These are phyloP conservation scores for Botrytis elliptica DNA, from an alignment of 2,329 filamentous ascomycete species.

Conservation along the genomic window DNA sequence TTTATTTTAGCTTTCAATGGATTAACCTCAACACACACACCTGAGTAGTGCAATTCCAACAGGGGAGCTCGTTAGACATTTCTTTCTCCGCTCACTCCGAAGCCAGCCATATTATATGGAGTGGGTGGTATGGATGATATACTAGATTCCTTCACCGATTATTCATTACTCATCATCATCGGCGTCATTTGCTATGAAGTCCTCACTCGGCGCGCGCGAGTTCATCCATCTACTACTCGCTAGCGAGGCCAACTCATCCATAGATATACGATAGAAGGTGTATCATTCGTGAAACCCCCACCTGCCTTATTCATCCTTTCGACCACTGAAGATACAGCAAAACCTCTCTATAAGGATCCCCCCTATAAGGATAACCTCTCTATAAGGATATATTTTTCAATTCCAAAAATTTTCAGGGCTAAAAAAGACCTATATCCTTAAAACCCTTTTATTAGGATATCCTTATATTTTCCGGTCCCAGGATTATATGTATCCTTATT, in stretches of 20 bases:
- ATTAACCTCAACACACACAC: not conserved
- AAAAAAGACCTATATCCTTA: too few relatives aligned
- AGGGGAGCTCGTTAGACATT: not conserved
- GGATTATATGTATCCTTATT: too few relatives aligned
- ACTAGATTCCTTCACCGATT: not conserved
- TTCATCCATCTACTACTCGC: not conserved
- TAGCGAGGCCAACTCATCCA: not conserved
- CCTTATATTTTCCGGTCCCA: too few relatives aligned
- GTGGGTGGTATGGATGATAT: not conserved
- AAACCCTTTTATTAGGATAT: too few relatives aligned
- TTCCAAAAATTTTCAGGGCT: too few relatives aligned
- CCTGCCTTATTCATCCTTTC: not conserved
- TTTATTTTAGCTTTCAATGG: not conserved
- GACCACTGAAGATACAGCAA: not conserved
- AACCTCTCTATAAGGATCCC: too few relatives aligned
- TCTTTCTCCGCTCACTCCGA: not conserved
- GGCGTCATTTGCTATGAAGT: not conserved
- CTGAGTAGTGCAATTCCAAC: not conserved
- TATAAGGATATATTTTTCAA: too few relatives aligned
- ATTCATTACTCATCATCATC: not conserved
- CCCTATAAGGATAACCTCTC: too few relatives aligned
- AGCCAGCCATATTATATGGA: not conserved
- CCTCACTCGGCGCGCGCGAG: not conserved
- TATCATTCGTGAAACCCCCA: slow-evolving; percentile 5
- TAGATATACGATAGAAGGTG: slow-evolving; percentile 3